A percentile compares a stretch with the other conserved stretches of the same genome.
phyloP scores from a whole-genome alignment of 768 basidiomycete genomes.

The Leccinum obscurum region DNA sequence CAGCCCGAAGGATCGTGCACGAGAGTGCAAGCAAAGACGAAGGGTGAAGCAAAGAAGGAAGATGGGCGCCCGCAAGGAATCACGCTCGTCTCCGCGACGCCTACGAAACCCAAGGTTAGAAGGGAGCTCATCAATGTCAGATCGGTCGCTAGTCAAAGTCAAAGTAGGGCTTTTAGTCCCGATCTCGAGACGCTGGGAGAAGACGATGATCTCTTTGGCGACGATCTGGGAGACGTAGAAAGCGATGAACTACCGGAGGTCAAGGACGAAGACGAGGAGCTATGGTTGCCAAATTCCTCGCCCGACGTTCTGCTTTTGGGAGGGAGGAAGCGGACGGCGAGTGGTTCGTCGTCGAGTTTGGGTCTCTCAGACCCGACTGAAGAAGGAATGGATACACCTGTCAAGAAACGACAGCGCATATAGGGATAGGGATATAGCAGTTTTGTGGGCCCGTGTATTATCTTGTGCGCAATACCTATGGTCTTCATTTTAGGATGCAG shows the following conservation, averaged over 20 bases:
- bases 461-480: background rate
- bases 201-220: background rate
- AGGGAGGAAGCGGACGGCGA: slow-evolving; percentile 22
- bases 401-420: slow-evolving; percentile 28
- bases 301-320: slow-evolving; percentile 41
- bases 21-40: slow-evolving; percentile 16
- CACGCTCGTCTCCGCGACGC: slow-evolving; percentile 57
- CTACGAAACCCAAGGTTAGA: slow-evolving; percentile 39
- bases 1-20: slow-evolving; percentile 17
- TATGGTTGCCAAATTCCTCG: slow-evolving; percentile 41
- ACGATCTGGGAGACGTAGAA: slow-evolving; percentile 2
- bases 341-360: slow-evolving; percentile 28
- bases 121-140: slow-evolving; percentile 8
- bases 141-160: slow-evolving; percentile 10
- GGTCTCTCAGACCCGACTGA: slow-evolving; percentile 20
- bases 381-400: slow-evolving; percentile 20
- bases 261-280: slow-evolving; percentile 38
- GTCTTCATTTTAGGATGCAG: too few relatives aligned
- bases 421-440: background rate
- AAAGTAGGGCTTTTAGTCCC: slow-evolving; percentile 7
- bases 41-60: slow-evolving; percentile 9
- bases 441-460: slow-evolving; percentile 6
- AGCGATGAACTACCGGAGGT: slow-evolving; percentile 6
- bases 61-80: slow-evolving; percentile 16
- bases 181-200: slow-evolving; percentile 2